phyloP scores from a whole-genome alignment of 2,329 filamentous ascomycete genomes.

The Acrocalymma vagum region DNA sequence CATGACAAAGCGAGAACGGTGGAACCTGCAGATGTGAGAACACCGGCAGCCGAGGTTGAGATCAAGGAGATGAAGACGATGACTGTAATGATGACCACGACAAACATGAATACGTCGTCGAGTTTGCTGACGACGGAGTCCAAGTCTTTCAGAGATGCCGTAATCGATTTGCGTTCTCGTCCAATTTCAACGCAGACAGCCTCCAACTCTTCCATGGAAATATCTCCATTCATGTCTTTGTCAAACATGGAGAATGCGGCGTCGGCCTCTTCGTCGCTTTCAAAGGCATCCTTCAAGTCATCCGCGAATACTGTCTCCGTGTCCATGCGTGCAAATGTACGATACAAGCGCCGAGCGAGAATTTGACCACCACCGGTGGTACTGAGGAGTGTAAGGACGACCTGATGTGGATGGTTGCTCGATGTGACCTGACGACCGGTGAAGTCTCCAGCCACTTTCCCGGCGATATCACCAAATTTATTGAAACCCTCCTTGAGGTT shows the following conservation, averaged over 20 bases:
- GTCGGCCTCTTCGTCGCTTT: conserved; percentile 84
- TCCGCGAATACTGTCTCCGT: conserved; percentile 80
- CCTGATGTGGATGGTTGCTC: conserved; percentile 82
- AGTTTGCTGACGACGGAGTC: conserved; percentile 93
- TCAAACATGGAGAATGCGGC: conserved; percentile 93
- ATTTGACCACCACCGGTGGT: conserved; percentile 80
- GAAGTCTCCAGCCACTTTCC: conserved; percentile 88
- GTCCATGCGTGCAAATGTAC: conserved; percentile 79
- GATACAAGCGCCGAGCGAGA: conserved; percentile 85
- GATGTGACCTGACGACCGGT: conserved; percentile 75
- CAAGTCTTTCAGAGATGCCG: conserved; percentile 91
- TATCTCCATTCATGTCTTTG: conserved; percentile 95
- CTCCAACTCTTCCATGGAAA: conserved; percentile 94
- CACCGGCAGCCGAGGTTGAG: conserved; percentile 87
- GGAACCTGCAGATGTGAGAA: conserved; percentile 88
- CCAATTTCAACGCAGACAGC: conserved; percentile 94
- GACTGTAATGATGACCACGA: conserved; percentile 81
- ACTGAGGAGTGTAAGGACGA: conserved; percentile 79
- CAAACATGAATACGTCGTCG: conserved; percentile 86
- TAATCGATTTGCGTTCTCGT: conserved; percentile 93
- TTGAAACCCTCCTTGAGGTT: conserved; percentile 78
- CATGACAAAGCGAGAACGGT: conserved; percentile 89
- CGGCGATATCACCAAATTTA: conserved; percentile 86
- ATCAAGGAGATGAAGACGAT: conserved; percentile 90
- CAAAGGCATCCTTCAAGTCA: conserved; percentile 81